These are phyloP conservation scores for Anthoceros angustus DNA, from an alignment of 225 moss, liverwort and hornwort species.

Conservation along the genomic window DNA sequence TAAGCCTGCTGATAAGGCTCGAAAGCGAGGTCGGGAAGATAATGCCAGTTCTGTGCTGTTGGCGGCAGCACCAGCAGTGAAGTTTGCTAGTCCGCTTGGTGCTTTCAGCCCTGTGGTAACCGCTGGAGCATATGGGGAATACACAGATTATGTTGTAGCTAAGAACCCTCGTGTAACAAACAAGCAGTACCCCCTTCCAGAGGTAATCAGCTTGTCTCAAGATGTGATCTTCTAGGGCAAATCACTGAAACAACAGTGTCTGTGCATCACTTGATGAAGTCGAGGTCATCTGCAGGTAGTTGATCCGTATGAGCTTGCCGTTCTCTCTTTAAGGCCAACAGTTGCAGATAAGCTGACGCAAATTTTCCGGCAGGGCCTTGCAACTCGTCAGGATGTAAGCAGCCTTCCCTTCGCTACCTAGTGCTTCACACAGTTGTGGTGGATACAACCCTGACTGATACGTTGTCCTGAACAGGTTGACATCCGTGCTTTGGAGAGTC, in stretches of 20 bases:
- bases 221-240: not conserved
- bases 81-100: conserved; percentile 5
- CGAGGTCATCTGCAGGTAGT: conserved; percentile 6
- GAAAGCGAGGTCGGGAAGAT: conserved; percentile 11
- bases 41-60: not conserved
- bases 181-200: not conserved
- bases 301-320: conserved; percentile 6
- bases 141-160: conserved; percentile 13
- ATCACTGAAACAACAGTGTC: not conserved
- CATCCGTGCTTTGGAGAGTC: not conserved
- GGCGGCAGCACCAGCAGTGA: conserved; percentile 4
- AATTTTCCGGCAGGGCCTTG: not conserved
- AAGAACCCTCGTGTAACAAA: conserved; percentile 11
- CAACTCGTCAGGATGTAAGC: not conserved
- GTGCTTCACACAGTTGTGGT: no score
- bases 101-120: not conserved
- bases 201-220: not conserved
- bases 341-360: not conserved
- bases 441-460: no score
- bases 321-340: not conserved
- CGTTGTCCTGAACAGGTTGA: not conserved
- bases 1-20: conserved; percentile 13
- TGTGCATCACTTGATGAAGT: not conserved
- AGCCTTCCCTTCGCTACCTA: no score
- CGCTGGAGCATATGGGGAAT: conserved; percentile 10